Conservation (phyloP, 176 grass and related monocot genomes). For the Pontederia crassipes region DNA sequence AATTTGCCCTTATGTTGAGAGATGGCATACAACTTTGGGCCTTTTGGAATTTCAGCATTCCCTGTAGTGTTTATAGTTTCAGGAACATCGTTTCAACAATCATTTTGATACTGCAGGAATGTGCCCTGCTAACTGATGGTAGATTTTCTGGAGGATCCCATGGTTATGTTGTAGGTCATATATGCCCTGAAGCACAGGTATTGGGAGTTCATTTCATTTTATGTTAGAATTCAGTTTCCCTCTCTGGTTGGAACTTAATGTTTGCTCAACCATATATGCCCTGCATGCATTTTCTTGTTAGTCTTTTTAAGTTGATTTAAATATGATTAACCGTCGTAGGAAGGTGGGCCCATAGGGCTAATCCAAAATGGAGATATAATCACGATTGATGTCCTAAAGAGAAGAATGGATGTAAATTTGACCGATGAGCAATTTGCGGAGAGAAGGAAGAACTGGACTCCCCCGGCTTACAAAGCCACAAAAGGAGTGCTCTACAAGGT, state of each 20-base stretch:
- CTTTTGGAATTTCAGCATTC: no score
- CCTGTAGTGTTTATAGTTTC: no score
- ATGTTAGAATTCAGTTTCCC: background rate
- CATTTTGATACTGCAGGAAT: slow-evolving; percentile 44
- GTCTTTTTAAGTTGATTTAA: no score
- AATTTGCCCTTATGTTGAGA: no score
- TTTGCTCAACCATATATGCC: background rate
- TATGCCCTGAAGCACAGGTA: slow-evolving; percentile 98
- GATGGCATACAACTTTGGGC: no score
- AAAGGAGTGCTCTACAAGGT: slow-evolving; percentile 84
- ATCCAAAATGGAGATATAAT: slow-evolving; percentile 74
- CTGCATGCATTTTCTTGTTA: no score
- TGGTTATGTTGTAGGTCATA: slow-evolving; percentile 96
- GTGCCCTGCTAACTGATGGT: slow-evolving; percentile 86
- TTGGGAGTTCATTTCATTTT: background rate
- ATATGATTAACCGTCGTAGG: slow-evolving; percentile 35
- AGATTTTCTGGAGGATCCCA: slow-evolving; percentile 98
- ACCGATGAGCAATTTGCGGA: slow-evolving; percentile 49
- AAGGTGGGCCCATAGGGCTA: slow-evolving; percentile 82
- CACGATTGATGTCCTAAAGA: slow-evolving; percentile 68
- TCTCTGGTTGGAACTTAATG: background rate
- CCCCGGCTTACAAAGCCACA: slow-evolving; percentile 37
- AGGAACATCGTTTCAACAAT: background rate
- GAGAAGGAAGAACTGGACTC: slow-evolving; percentile 60
- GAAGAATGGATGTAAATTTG: slow-evolving; percentile 64